Evolutionary conservation across 2,329 filamentous ascomycete genomes (phyloP), one percentile per base, ranked within the genome.

Genomic region (Thelonectria olida): DNA sequence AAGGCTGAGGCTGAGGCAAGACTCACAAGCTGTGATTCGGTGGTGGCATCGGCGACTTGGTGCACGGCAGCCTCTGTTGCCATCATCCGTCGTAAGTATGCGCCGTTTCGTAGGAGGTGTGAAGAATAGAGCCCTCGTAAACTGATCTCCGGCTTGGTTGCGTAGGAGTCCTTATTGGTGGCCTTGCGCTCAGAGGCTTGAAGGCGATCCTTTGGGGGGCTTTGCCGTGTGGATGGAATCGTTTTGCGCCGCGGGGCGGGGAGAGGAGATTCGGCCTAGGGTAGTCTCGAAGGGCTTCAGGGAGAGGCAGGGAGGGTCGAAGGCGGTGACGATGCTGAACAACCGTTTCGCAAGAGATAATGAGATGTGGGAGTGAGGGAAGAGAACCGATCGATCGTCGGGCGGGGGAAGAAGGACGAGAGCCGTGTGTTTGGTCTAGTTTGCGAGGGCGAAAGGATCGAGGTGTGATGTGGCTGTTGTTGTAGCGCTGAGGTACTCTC

Each of bases 51-150:
- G 77, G 81, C 81, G 77, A 80, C 78, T 78, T 78, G 82, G 73
- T 82, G 78, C 76, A 81, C 78, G 75, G 81, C 80, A 80, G 82
- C 81, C 84, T 86, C 85, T 82, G 84, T 84, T 83, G 85, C 85
- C 85, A 88, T 88, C 84, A 85, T 88, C 84, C 85, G 84, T 83
- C 77, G 79, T 80, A 75, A 75, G 71, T 73, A 73, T 74, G 71
- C 74, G 73, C 75, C 72, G 70, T 72, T 54, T 75, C 58, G 67
- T 63, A 45, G 58, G 52, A 62, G 64, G 38, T 58, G 67, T 67
- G 63, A 67, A 67, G 66, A 71, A 69, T 67, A 67, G 63, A 70
- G 68, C 71, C 68, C 66, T 69, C 48, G 41, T 62, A 51, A 64
- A 65, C 63, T 69, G 50, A 60, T 71, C 70, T 58, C 57, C 61